Conservation (phyloP, 2,329 filamentous ascomycete species). For the Aspergillus pseudoterreus region DNA sequence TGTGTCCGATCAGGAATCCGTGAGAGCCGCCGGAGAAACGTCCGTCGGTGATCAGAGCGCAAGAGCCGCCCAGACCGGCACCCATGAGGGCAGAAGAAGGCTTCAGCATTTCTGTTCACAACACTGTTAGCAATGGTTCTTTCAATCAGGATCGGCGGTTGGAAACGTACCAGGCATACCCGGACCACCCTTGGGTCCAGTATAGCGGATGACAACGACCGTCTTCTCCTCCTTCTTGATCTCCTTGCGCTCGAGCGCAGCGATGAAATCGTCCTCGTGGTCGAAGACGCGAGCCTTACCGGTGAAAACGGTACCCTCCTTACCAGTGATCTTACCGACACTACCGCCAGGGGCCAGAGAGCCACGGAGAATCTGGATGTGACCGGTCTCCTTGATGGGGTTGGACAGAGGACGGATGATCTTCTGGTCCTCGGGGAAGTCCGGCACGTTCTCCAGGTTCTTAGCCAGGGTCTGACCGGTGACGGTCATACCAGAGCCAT, state of each 20-base stretch:
- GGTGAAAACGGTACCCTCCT: conserved; percentile 65
- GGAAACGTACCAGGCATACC: conserved; percentile 53
- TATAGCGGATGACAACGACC: conserved; percentile 70
- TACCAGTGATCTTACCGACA: conserved; percentile 74
- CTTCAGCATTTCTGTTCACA: conserved; percentile 59
- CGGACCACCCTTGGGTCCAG: conserved; percentile 49
- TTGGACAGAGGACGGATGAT: conserved; percentile 66
- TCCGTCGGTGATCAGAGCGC: conserved; percentile 70
- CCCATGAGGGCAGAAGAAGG: conserved; percentile 70
- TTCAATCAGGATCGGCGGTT: not conserved
- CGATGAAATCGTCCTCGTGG: conserved; percentile 65
- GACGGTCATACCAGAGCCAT: conserved; percentile 58
- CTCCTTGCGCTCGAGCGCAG: conserved; percentile 62
- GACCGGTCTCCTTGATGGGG: conserved; percentile 67
- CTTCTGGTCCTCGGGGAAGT: conserved; percentile 65
- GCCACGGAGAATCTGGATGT: conserved; percentile 70
- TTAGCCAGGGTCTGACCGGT: conserved; percentile 58
- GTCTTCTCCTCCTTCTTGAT: conserved; percentile 74
- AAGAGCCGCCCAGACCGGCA: conserved; percentile 64
- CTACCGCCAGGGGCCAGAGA: conserved; percentile 66
- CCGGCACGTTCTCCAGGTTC: conserved; percentile 56
- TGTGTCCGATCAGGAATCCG: conserved; percentile 83
- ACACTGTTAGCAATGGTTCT: not conserved
- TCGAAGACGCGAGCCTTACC: conserved; percentile 70
- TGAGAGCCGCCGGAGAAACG: conserved; percentile 66